phyloP scores from a whole-genome alignment of 257 asterid species.

The Datura wrightii region DNA sequence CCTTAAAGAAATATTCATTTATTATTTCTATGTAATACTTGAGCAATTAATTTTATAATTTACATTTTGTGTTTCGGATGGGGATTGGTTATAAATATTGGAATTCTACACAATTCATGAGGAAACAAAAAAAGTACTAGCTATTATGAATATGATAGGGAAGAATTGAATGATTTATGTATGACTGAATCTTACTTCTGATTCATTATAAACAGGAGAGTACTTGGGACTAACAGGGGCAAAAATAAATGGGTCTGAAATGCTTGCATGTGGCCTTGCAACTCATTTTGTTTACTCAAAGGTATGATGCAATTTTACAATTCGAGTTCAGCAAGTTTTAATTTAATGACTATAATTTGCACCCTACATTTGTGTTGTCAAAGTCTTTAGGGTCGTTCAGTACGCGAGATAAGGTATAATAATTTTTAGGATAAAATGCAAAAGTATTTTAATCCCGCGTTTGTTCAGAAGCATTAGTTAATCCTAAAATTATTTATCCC shows the following conservation, averaged over 20 bases:
- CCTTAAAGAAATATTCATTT: not conserved
- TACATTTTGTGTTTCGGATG: not conserved
- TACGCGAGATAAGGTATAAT: too few species aligned
- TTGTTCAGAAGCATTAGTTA: too few species aligned
- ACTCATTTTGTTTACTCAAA: conserved; percentile 45
- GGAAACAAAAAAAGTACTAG: not conserved
- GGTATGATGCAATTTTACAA: conserved; percentile 23
- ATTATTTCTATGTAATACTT: not conserved
- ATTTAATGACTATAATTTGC: not conserved
- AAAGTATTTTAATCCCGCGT: too few species aligned
- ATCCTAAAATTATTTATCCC: too few species aligned
- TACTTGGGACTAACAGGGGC: conserved; percentile 40
- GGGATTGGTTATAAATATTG: not conserved
- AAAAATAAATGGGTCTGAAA: conserved; percentile 36
- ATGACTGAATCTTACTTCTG: not conserved
- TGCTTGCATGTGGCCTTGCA: conserved; percentile 46
- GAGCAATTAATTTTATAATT: not conserved
- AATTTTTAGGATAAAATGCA: too few species aligned
- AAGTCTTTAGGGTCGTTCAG: not conserved
- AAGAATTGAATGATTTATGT: not conserved
- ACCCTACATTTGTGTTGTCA: not conserved
- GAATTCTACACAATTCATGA: not conserved
- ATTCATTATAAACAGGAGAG: conserved; percentile 34
- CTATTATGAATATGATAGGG: not conserved
- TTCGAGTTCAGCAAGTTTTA: not conserved